Conservation (phyloP, 129 eudicot species). For the Calendula officinalis region DNA sequence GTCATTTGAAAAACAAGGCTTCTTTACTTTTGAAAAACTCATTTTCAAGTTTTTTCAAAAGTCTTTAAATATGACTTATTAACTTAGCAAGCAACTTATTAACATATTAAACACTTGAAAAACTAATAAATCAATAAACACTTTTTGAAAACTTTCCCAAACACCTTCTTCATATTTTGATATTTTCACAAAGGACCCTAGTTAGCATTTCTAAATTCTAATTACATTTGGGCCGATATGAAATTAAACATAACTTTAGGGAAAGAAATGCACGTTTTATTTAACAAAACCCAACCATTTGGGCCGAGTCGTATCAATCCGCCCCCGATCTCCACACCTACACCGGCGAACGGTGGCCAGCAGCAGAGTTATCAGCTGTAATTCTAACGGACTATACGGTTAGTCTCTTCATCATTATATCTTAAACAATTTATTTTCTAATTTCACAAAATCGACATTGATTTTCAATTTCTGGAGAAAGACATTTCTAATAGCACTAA, state of each 20-base stretch:
- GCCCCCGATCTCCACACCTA: neutral
- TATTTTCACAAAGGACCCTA: no score
- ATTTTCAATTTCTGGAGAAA: neutral
- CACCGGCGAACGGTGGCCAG: slow-evolving; percentile 21
- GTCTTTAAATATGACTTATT: no score
- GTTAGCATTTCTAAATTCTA: neutral
- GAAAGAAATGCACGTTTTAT: neutral
- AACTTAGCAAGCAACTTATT: no score
- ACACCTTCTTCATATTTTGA: no score
- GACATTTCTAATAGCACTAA: neutral
- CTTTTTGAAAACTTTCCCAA: no score
- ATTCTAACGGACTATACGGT: slow-evolving; percentile 11
- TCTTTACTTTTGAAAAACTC: no score
- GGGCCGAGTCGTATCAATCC: neutral
- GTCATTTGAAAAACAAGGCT: no score
- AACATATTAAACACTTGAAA: no score
- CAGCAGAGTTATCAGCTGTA: neutral
- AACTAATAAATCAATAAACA: no score
- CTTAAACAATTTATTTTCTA: neutral
- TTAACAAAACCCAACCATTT: neutral
- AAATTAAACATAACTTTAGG: neutral
- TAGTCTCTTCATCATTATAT: slow-evolving; percentile 12
- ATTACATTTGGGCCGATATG: neutral
- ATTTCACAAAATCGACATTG: neutral
- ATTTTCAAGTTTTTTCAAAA: no score